A percentile compares a stretch with the other conserved stretches of the same genome.
phyloP scores from a whole-genome alignment of 2,329 filamentous ascomycete genomes.

The Myriosclerotinia duriaeana region DNA sequence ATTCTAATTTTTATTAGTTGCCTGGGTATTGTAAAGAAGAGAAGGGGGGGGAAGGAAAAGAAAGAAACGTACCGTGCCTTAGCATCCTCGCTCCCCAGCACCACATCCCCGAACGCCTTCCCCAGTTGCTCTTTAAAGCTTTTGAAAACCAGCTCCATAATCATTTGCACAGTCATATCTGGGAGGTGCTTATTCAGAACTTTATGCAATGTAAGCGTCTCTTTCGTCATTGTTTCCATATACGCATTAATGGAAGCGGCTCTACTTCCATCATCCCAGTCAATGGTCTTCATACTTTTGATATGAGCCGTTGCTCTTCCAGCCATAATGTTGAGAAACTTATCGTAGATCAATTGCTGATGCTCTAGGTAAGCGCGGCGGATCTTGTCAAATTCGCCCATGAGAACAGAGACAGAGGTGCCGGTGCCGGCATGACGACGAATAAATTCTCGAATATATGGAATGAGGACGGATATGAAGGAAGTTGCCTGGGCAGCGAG shows the following conservation, averaged over 20 bases:
- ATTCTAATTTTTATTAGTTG: slow-evolving; percentile 48
- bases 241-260: slow-evolving; percentile 53
- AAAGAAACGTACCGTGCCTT: slow-evolving; percentile 56
- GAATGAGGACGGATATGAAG: slow-evolving; percentile 83
- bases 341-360: slow-evolving; percentile 70
- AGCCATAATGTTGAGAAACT: slow-evolving; percentile 72
- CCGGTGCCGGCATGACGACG: slow-evolving; percentile 66
- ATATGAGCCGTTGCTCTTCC: slow-evolving; percentile 61
- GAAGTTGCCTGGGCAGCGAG: slow-evolving; percentile 85
- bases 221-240: slow-evolving; percentile 71
- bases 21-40: background rate
- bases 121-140: slow-evolving; percentile 66
- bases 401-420: slow-evolving; percentile 55
- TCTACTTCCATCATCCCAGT: slow-evolving; percentile 53
- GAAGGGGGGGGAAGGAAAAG: background rate
- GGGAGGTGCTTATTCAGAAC: slow-evolving; percentile 67
- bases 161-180: slow-evolving; percentile 62
- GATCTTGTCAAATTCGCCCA: slow-evolving; percentile 41
- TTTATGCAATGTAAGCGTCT: slow-evolving; percentile 67
- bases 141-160: slow-evolving; percentile 68
- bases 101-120: slow-evolving; percentile 60
- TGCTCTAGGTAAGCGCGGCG: slow-evolving; percentile 56
- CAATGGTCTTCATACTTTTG: slow-evolving; percentile 61
- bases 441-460: slow-evolving; percentile 88
- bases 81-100: slow-evolving; percentile 57